Evolutionary conservation across 495 filamentous ascomycete species (phyloP).

Genomic region (Chaetomium tenue): DNA sequence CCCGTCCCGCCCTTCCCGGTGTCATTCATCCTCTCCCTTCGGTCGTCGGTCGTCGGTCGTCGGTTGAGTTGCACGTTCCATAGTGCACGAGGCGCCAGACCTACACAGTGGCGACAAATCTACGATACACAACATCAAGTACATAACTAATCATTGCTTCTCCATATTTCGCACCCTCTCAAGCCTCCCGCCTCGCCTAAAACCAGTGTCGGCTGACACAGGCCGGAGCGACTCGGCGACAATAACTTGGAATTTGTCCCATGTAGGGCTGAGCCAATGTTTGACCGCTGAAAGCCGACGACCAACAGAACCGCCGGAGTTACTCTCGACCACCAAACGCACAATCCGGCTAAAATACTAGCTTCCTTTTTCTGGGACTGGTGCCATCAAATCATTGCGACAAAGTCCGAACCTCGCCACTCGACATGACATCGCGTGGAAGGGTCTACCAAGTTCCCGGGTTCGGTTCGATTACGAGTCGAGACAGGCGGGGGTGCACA

Average conservation of each 20-base stretch:
- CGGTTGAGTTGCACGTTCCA: too few species aligned
- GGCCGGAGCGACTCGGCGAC: not conserved
- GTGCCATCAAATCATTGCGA: not conserved
- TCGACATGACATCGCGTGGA: not conserved
- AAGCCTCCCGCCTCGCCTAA: not conserved
- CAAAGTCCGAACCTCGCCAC: slow-evolving; percentile 6
- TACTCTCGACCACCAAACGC: not conserved
- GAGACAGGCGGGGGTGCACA: not conserved
- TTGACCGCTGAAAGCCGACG: slow-evolving; percentile 13
- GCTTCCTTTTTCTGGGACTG: not conserved
- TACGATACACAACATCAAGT: too few species aligned
- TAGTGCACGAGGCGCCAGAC: too few species aligned
- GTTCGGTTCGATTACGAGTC: not conserved
- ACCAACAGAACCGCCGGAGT: not conserved
- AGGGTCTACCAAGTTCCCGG: not conserved
- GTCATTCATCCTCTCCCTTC: too few species aligned
- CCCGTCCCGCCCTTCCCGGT: slow-evolving; percentile 30
- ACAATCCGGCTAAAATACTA: slow-evolving; percentile 2
- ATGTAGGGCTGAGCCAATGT: slow-evolving; percentile 18
- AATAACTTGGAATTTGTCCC: slow-evolving; percentile 5
- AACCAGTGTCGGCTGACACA: slow-evolving; percentile 5
- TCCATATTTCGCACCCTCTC: too few species aligned
- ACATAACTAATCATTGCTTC: too few species aligned
- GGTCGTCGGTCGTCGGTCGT: too few species aligned
- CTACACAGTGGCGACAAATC: too few species aligned